Base-by-base conservation (phyloP, 352 stramenopile genomes). In the Phytophthora fragariae region DNA sequence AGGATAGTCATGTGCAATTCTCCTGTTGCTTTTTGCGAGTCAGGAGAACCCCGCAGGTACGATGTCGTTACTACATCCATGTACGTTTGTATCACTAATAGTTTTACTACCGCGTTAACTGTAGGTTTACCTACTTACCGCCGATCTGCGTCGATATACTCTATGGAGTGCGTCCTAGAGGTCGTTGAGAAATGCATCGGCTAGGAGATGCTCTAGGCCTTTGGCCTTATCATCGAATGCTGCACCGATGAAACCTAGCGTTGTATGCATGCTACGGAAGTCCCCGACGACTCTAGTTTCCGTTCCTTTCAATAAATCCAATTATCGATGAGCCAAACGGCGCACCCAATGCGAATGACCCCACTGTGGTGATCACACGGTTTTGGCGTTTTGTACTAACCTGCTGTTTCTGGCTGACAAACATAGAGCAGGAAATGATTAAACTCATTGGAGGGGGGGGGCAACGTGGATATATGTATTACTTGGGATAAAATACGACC, bases 381-480 rank as follows among this genome's bases (percentile, higher is more conserved):
- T 64, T 41, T 46, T n/a, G 46, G 29, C 57, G 57, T 65, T 70
- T 64, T 57, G 27, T 12, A 39, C 31, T 55, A 53, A 47, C 15
- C 14, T 49, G 9, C 24, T 52, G 3, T 67, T 67, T 63, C 17
- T 67, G 14, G 57, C 67, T 53, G 57, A 57, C 1, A 57, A 67
- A 10, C 67, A 73, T 29, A 63, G 39, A 1, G 39, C 39, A n/a
- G 14, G 5, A 47, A 47, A 11, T 7, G 9, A n/a, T 10, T 47
- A 15, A n/a, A 1, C 39, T 47, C 11, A 47, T 47, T 29, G 24
- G 24, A 3, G 24, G 24, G 24, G 39, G 39, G 5, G 39, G 10
- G 39, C 24, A 29, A 29, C 24, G 24, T 29, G 24, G 24, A 29
- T 29, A 29, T 3, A 29, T 29, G 24, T 29, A 29, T 29, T 29